Percentiles rank a stretch among this genome's conserved stretches.
phyloP scores from a whole-genome alignment of 73 alveolate species.

The Paramecium sexaurelia region DNA sequence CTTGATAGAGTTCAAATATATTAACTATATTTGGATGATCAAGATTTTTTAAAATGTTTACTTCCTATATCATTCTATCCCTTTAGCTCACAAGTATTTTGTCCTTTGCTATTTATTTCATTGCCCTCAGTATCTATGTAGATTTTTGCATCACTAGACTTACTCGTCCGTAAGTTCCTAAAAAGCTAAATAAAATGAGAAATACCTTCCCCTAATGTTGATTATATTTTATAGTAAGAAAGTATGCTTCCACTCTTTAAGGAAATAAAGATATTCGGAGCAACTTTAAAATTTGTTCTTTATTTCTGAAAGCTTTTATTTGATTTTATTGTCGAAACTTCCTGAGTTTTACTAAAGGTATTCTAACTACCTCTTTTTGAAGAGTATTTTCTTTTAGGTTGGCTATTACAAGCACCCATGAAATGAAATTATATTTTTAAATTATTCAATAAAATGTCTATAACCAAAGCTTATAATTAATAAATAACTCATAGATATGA shows the following conservation, averaged over 20 bases:
- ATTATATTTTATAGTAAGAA: not conserved
- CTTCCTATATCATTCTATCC: constrained; percentile 58
- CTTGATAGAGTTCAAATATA: constrained; percentile 63
- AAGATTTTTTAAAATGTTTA: constrained; percentile 62
- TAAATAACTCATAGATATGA: not conserved
- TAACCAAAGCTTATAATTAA: not conserved
- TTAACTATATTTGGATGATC: constrained; percentile 72
- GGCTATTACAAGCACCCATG: not conserved
- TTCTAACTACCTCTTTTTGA: not conserved
- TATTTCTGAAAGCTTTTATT: not conserved
- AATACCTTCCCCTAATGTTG: constrained; percentile 36
- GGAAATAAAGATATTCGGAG: constrained; percentile 30
- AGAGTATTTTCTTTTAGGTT: not conserved
- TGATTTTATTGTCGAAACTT: not conserved
- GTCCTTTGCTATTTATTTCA: constrained; percentile 60
- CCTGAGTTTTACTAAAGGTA: not conserved
- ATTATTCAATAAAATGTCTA: not conserved
- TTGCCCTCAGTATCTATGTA: constrained; percentile 47
- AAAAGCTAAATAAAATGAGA: not conserved
- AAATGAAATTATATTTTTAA: not conserved
- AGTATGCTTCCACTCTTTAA: constrained; percentile 3
- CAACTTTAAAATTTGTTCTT: constrained; percentile 39
- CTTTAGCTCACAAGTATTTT: constrained; percentile 45
- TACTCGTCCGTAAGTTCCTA: constrained; percentile 27
- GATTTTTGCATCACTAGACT: not conserved